Percentiles rank a stretch among this genome's conserved stretches.
Conservation (phyloP, 371 early-diverging fungal genomes). For the Amoeboradix gromovi region DNA sequence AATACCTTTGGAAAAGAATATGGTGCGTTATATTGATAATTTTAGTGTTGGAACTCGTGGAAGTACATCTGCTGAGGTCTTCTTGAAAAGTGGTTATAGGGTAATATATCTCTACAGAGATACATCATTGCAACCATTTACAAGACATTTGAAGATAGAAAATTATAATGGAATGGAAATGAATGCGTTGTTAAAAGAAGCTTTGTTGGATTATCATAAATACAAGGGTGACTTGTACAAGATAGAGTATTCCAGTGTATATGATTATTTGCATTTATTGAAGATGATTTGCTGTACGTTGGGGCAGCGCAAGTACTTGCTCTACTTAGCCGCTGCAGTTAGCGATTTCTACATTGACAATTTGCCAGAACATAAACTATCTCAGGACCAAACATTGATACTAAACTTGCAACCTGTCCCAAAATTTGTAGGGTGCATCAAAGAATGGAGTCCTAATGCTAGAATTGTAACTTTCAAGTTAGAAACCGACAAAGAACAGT, state of each 20-base stretch:
- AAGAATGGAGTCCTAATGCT: not conserved
- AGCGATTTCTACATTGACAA: slow-evolving; percentile 92
- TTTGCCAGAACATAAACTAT: slow-evolving; percentile 51
- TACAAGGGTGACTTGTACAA: slow-evolving; percentile 30
- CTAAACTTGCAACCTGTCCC: not conserved
- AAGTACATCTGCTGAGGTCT: slow-evolving; percentile 73
- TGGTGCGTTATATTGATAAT: slow-evolving; percentile 94
- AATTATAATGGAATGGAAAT: not conserved
- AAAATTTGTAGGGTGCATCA: slow-evolving; percentile 24
- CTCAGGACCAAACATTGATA: slow-evolving; percentile 1
- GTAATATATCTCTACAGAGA: slow-evolving; percentile 84
- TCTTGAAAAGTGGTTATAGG: slow-evolving; percentile 63
- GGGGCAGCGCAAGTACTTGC: slow-evolving; percentile 40
- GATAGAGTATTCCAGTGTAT: slow-evolving; percentile 57
- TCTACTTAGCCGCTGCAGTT: slow-evolving; percentile 90
- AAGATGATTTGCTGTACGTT: slow-evolving; percentile 24
- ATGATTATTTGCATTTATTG: slow-evolving; percentile 69
- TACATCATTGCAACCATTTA: slow-evolving; percentile 66
- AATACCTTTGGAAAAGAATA: slow-evolving; percentile 77
- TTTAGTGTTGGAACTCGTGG: slow-evolving; percentile 88
- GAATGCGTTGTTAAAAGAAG: not conserved
- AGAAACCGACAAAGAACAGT: slow-evolving; percentile 57
- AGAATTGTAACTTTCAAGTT: slow-evolving; percentile 17
- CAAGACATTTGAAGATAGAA: slow-evolving; percentile 33
- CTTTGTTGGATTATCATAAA: slow-evolving; percentile 17